Conservation (phyloP, 192 early-diverging fungal genomes). For the Spizellomyces punctatus region DNA sequence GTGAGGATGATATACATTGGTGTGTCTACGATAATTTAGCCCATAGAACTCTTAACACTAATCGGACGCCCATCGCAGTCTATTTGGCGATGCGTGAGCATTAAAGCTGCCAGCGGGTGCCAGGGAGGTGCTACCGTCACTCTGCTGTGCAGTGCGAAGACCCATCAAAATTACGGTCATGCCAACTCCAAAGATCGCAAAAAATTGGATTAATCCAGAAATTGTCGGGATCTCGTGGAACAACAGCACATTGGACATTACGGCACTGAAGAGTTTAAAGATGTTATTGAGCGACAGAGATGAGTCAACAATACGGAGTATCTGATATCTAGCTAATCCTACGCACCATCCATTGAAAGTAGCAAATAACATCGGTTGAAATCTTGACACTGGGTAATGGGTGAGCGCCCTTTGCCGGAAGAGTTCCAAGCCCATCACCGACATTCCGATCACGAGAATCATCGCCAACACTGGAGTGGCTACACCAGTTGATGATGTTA, state of each 20-base stretch:
- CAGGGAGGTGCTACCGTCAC: too few relatives aligned
- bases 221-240: slow-evolving; percentile 30
- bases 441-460: slow-evolving; percentile 23
- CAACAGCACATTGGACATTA: slow-evolving; percentile 27
- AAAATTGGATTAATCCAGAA: slow-evolving; percentile 12
- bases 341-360: slow-evolving; percentile 33
- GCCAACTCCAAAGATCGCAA: slow-evolving; percentile 22
- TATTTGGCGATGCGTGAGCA: too few relatives aligned
- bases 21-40: too few relatives aligned
- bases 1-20: too few relatives aligned
- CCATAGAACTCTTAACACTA: too few relatives aligned
- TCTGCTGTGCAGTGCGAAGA: slow-evolving; percentile 4
- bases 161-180: slow-evolving; percentile 32
- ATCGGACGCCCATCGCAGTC: too few relatives aligned
- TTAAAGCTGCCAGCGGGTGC: too few relatives aligned
- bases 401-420: slow-evolving; percentile 39
- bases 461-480: slow-evolving; percentile 23
- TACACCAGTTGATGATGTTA: slow-evolving; percentile 3
- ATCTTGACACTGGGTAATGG: slow-evolving; percentile 28
- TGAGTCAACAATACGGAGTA: not conserved
- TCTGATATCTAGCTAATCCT: not conserved
- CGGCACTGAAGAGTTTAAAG: slow-evolving; percentile 1
- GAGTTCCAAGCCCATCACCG: slow-evolving; percentile 32
- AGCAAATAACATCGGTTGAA: slow-evolving; percentile 41
- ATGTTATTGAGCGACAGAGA: not conserved